A percentile compares a stretch with the other conserved stretches of the same genome.
Conservation (phyloP, 1,284 basidiomycete genomes). For the Agaricales sp. region DNA sequence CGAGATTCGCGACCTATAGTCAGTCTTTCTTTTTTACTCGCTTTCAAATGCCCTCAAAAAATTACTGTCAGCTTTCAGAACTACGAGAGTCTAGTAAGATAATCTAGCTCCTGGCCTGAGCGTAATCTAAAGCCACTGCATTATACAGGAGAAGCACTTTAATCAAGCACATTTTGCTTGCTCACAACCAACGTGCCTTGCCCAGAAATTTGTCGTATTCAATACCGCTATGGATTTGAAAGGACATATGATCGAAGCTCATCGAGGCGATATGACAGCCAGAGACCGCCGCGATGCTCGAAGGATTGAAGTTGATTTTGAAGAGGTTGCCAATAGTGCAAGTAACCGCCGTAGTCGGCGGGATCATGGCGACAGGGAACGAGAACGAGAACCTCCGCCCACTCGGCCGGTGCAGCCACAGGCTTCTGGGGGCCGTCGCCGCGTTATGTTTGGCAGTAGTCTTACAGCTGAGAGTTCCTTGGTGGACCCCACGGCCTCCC, state of each 20-base stretch:
- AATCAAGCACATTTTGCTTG: constrained; percentile 71
- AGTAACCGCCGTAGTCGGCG: constrained; percentile 21
- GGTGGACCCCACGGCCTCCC: constrained; percentile 28
- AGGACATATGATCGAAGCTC: constrained; percentile 84
- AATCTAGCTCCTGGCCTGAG: constrained; percentile 1
- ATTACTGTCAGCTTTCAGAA: constrained; percentile 56
- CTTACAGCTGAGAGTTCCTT: not conserved
- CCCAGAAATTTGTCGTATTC: constrained; percentile 94
- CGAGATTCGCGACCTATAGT: constrained; percentile 81
- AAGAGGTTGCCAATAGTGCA: constrained; percentile 38
- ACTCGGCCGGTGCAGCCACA: not conserved
- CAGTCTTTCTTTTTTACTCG: constrained; percentile 23
- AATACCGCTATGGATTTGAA: constrained; percentile 81
- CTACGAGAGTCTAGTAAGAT: constrained; percentile 60
- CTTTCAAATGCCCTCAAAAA: constrained; percentile 3
- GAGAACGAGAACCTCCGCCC: not conserved
- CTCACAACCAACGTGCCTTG: constrained; percentile 62
- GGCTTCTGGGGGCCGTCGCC: constrained; percentile 12
- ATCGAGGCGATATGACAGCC: constrained; percentile 72
- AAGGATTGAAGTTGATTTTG: constrained; percentile 71
- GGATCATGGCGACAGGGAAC: constrained; percentile 37
- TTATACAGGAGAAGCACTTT: constrained; percentile 58
- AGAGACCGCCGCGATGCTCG: constrained; percentile 73
- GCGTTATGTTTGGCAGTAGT: not conserved
- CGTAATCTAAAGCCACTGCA: not conserved